Conservation (phyloP, 2,329 filamentous ascomycete genomes). For the Hirsutella minnesotensis region DNA sequence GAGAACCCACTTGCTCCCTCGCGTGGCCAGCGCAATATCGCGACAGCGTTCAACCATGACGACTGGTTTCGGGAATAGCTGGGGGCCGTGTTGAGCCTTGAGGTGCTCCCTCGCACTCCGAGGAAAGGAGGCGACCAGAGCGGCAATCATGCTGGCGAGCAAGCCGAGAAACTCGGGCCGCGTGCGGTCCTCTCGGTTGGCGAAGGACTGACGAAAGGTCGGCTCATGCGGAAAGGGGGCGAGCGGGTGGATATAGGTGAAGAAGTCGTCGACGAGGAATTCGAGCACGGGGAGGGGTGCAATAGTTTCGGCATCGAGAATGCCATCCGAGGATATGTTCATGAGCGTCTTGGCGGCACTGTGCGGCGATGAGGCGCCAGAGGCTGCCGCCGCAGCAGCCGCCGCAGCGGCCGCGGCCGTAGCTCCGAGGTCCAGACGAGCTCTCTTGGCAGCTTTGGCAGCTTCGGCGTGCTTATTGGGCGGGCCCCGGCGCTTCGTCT, state of each 20-base stretch:
- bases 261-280: slow-evolving; percentile 68
- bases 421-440: slow-evolving; percentile 22
- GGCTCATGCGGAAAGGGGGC: slow-evolving; percentile 70
- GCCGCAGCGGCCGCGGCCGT: slow-evolving; percentile 7
- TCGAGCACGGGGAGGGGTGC: slow-evolving; percentile 57
- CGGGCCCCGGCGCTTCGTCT: slow-evolving; percentile 46
- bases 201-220: slow-evolving; percentile 60
- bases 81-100: slow-evolving; percentile 50
- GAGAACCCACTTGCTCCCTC: slow-evolving; percentile 41
- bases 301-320: slow-evolving; percentile 55
- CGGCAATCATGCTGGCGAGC: slow-evolving; percentile 62
- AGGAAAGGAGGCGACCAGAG: slow-evolving; percentile 65
- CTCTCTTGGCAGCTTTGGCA: slow-evolving; percentile 39
- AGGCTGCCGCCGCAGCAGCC: not conserved
- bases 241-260: slow-evolving; percentile 69
- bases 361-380: slow-evolving; percentile 28
- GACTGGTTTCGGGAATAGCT: slow-evolving; percentile 56
- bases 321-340: slow-evolving; percentile 26
- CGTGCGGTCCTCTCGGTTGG: slow-evolving; percentile 51
- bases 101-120: slow-evolving; percentile 58
- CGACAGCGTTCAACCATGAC: slow-evolving; percentile 61
- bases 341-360: slow-evolving; percentile 36
- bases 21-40: slow-evolving; percentile 54
- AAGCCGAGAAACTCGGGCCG: slow-evolving; percentile 58
- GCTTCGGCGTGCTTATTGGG: slow-evolving; percentile 48